Evolutionary conservation across 257 asterid genomes (phyloP), one percentile per base, ranked within the genome.

Genomic region (Linderniella brevidens): DNA sequence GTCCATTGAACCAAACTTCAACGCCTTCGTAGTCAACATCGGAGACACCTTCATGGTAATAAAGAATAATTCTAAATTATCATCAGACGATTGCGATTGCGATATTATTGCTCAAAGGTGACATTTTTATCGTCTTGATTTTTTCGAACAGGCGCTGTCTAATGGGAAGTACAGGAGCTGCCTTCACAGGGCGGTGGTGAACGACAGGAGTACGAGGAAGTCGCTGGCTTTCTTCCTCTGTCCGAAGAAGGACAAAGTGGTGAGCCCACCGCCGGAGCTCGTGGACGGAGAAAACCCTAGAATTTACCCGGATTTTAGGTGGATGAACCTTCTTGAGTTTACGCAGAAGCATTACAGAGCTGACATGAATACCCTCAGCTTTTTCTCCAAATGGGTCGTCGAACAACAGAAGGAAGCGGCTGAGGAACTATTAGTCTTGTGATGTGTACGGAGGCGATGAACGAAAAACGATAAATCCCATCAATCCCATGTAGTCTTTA

Each of bases 41-140:
- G 97, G 97, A 9, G 97, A 87, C 69, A 87, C 97, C 1, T 83
- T 87, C 82, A 80, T 78, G 95, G 97, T 86, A 74, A 41, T 46
- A 38, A 11, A 5, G 7, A 45, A 17, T 17, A 11, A 11, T 9
- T 5, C 17, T 46, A 3, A 9, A 11, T 17, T 8, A 29, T 46
- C 25, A 11, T 11, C 3, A 10, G 43, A 39, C 13, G 43, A 39
- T 39, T 39, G 15, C 1, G n/a, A n/a, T n/a, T n/a, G n/a, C 32
- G 4, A 35, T 7, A 46, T 16, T 17, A 9, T 9, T 0, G 18
- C n/a, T 3, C 48, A 8, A 1, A 13, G 2, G 1, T 13, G 11
- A 9, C 25, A 17, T 4, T 11, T 46, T 2, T 6, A 3, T n/a
- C 4, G 14, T 1, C 32, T 46, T 17, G n/a, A 5, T 9, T 17